Percentiles rank a stretch among this genome's conserved stretches.
These are phyloP conservation scores for Acanthamoeba healyi DNA, from an alignment of 208 protist species.

Conservation along the genomic window DNA sequence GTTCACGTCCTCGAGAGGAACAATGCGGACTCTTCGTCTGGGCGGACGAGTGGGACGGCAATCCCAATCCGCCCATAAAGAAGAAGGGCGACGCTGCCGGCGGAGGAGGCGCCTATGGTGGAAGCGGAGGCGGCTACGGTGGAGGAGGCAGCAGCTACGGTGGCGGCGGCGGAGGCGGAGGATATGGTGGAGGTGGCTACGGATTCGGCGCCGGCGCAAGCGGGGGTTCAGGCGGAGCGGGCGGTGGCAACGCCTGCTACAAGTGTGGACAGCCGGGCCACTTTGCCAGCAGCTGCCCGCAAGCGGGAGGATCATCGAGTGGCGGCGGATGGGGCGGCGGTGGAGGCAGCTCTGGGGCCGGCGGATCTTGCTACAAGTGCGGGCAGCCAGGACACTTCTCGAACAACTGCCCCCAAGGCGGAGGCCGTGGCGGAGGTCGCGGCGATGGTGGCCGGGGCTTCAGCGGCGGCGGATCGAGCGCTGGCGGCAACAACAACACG, in stretches of 20 bases:
- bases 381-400: background rate
- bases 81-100: background rate
- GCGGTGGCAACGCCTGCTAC: background rate
- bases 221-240: background rate
- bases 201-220: too few species aligned
- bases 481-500: background rate
- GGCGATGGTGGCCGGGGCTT: background rate
- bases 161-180: background rate
- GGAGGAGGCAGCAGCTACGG: background rate
- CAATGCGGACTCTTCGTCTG: constrained; percentile 19
- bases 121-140: too few species aligned
- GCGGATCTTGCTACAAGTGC: background rate
- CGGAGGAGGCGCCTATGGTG: background rate
- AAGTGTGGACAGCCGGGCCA: background rate
- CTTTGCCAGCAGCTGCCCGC: background rate
- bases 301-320: background rate
- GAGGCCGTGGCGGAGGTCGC: background rate
- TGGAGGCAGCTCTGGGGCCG: background rate
- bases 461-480: too few species aligned
- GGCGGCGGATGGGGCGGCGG: background rate
- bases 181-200: background rate
- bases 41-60: constrained; percentile 24
- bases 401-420: too few species aligned
- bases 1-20: background rate
- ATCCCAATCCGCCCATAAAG: background rate